Conservation (phyloP, 371 early-diverging fungal genomes). For the Mucor lusitanicus region DNA sequence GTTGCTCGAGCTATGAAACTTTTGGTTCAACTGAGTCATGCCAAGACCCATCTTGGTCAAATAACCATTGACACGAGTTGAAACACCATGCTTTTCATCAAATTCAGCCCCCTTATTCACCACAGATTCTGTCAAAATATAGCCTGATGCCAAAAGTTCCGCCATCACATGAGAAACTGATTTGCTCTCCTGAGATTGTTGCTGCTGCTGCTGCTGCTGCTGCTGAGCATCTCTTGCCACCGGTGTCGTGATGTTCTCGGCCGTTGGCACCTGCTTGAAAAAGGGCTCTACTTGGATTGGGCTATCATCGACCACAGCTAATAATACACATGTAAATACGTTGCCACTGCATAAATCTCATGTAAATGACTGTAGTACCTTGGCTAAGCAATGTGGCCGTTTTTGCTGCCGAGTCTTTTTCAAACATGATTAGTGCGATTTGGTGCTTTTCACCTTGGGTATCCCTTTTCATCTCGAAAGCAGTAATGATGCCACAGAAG, state of each 20-base stretch:
- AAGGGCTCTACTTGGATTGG: conserved; percentile 54
- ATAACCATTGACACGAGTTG: conserved; percentile 32
- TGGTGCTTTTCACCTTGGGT: conserved; percentile 41
- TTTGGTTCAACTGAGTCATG: conserved; percentile 44
- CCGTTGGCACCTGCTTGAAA: conserved; percentile 27
- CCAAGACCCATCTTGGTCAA: conserved; percentile 22
- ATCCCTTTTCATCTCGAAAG: conserved; percentile 51
- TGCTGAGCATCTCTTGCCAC: conserved; percentile 3
- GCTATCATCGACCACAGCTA: conserved; percentile 55
- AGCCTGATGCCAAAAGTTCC: conserved; percentile 63
- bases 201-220: background rate
- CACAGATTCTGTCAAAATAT: conserved; percentile 49
- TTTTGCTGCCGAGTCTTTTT: conserved; percentile 58
- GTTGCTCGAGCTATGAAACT: conserved; percentile 35
- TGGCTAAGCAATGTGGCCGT: conserved; percentile 61
- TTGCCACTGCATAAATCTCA: background rate
- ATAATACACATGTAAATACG: background rate
- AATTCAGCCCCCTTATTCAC: conserved; percentile 53
- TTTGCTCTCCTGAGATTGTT: conserved; percentile 43
- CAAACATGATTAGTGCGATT: conserved; percentile 51
- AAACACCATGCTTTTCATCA: conserved; percentile 52
- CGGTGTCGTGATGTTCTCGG: background rate
- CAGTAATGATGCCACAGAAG: conserved; percentile 62
- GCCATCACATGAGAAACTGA: conserved; percentile 55
- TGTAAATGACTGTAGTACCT: conserved; percentile 17